Percentiles rank a stretch among this genome's conserved stretches.
Evolutionary conservation across 257 asterid genomes (phyloP).

Genomic region (Schizonepeta tenuifolia): DNA sequence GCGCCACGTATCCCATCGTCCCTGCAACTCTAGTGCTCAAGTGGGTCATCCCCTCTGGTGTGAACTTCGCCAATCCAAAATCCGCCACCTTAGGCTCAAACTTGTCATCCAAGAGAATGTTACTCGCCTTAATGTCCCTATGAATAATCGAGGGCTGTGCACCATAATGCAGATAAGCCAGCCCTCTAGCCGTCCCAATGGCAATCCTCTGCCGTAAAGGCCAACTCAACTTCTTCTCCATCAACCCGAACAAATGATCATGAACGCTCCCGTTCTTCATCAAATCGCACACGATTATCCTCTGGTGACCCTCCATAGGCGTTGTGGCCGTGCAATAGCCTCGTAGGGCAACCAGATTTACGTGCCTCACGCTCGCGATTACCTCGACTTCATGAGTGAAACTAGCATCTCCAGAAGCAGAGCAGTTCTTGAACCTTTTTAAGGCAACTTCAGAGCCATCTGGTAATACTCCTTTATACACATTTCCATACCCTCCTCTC

Average conservation of each 20-base stretch:
- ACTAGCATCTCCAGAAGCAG: constrained; percentile 69
- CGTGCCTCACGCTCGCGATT: constrained; percentile 85
- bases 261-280: constrained; percentile 86
- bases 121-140: constrained; percentile 85
- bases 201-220: constrained; percentile 78
- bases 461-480: constrained; percentile 67
- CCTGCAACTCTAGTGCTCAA: constrained; percentile 96
- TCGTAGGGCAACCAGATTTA: constrained; percentile 71
- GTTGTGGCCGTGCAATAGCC: constrained; percentile 91
- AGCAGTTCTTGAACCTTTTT: constrained; percentile 89
- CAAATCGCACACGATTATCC: constrained; percentile 86
- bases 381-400: constrained; percentile 84
- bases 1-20: constrained; percentile 95
- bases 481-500: constrained; percentile 92
- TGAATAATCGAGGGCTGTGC: constrained; percentile 79
- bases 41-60: constrained; percentile 82
- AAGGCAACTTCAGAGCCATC: constrained; percentile 83
- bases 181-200: constrained; percentile 79
- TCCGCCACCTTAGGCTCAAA: constrained; percentile 89
- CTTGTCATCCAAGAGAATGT: constrained; percentile 76
- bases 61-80: constrained; percentile 88
- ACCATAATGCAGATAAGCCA: constrained; percentile 84
- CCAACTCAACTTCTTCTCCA: constrained; percentile 65
- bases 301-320: constrained; percentile 76
- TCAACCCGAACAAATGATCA: constrained; percentile 69